These are phyloP conservation scores for Ophiostoma piceae DNA, from an alignment of 2,329 filamentous ascomycete species.

Conservation along the genomic window DNA sequence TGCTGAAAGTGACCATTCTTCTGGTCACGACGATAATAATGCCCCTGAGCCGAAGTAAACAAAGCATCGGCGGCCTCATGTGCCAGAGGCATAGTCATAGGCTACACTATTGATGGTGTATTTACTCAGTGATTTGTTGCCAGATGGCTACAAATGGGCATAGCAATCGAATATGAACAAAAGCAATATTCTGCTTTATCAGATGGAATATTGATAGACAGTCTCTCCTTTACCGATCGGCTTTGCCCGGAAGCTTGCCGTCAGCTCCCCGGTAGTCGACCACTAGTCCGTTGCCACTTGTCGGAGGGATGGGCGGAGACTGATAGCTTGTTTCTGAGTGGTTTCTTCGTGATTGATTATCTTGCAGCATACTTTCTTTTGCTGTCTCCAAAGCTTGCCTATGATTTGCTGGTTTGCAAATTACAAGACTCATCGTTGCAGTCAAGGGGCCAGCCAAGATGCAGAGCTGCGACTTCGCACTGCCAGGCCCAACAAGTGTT, in stretches of 20 bases:
- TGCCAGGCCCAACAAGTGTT: background rate
- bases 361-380: background rate
- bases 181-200: no score
- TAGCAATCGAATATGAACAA: no score
- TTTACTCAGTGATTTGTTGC: no score
- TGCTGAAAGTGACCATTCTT: background rate
- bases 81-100: no score
- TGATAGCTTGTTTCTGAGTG: background rate
- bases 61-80: background rate
- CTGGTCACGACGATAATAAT: background rate
- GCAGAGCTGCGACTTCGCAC: background rate
- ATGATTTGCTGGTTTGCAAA: background rate
- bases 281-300: constrained; percentile 5
- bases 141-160: no score
- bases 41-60: background rate
- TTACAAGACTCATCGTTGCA: background rate
- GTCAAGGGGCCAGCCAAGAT: background rate
- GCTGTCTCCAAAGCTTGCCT: background rate
- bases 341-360: no score
- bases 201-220: background rate
- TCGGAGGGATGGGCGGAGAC: constrained; percentile 1
- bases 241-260: background rate
- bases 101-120: no score
- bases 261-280: background rate
- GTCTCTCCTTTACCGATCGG: background rate